These are phyloP conservation scores for Capronia americana DNA, from an alignment of 2,329 filamentous ascomycete genomes.

Conservation along the genomic window DNA sequence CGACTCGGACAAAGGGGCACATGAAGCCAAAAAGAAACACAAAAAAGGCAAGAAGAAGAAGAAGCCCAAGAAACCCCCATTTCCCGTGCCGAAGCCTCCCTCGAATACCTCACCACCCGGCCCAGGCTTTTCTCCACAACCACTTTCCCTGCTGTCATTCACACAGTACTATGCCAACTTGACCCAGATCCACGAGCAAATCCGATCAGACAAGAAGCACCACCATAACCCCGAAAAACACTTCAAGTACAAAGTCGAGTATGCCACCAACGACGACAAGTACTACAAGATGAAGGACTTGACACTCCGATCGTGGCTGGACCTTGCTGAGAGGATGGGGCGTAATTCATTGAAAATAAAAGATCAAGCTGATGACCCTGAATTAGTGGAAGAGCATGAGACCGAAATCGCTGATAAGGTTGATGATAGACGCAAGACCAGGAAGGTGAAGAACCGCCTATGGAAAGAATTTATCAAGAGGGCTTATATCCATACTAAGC, in stretches of 20 bases:
- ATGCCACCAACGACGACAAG: conserved; percentile 79
- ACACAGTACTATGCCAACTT: conserved; percentile 94
- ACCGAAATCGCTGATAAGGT: conserved; percentile 17
- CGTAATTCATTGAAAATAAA: conserved; percentile 14
- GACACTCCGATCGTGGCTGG: conserved; percentile 80
- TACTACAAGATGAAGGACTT: conserved; percentile 79
- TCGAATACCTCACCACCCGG: conserved; percentile 76
- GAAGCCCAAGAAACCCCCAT: conserved; percentile 64
- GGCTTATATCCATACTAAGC: conserved; percentile 40
- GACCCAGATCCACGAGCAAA: conserved; percentile 83
- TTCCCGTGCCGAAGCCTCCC: conserved; percentile 73
- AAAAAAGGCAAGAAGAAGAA: conserved; percentile 54
- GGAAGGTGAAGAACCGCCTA: conserved; percentile 37
- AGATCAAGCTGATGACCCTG: conserved; percentile 11
- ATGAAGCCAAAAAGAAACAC: conserved; percentile 55
- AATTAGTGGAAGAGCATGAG: conserved; percentile 9
- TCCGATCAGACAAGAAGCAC: conserved; percentile 44
- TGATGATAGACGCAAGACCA: conserved; percentile 47
- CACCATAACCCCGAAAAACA: conserved; percentile 57
- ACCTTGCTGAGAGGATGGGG: conserved; percentile 70
- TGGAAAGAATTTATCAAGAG: conserved; percentile 40
- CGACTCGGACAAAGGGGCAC: conserved; percentile 43
- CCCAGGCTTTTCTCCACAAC: conserved; percentile 86
- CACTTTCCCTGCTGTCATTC: conserved; percentile 78
- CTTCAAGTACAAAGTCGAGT: conserved; percentile 82